Conservation (phyloP, 2,329 filamentous ascomycete species). For the Scedosporium aurantiacum region DNA sequence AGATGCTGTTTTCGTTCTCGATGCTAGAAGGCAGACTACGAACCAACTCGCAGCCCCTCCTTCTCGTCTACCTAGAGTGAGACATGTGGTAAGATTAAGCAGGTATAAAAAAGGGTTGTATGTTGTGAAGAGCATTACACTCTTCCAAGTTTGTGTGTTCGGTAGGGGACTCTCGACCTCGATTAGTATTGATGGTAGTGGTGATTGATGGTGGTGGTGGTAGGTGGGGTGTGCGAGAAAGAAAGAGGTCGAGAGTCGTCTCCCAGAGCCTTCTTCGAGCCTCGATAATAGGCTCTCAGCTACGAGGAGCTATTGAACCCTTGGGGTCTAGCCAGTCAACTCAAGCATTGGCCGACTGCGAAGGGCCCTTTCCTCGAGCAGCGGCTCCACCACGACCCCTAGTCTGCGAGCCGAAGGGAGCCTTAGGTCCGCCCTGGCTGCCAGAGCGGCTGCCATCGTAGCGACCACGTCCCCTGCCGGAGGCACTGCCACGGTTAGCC, state of each 20-base stretch:
- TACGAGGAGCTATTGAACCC: not conserved
- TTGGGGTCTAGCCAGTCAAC: not conserved
- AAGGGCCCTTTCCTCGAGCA: slow-evolving; percentile 52
- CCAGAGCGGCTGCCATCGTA: slow-evolving; percentile 49
- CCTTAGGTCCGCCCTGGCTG: slow-evolving; percentile 50
- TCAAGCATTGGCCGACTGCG: slow-evolving; percentile 42
- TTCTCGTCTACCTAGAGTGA: not conserved
- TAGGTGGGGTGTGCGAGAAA: too few species aligned
- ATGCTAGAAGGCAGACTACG: not conserved
- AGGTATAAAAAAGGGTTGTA: not conserved
- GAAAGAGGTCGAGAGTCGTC: not conserved
- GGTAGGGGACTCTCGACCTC: too few species aligned
- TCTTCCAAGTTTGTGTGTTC: too few species aligned
- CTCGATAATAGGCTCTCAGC: not conserved
- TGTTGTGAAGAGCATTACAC: not conserved
- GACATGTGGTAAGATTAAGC: not conserved
- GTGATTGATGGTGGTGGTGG: too few species aligned
- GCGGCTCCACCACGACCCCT: slow-evolving; percentile 51
- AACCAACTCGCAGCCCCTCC: not conserved
- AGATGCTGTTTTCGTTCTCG: not conserved
- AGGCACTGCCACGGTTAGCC: slow-evolving; percentile 47
- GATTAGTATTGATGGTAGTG: too few species aligned
- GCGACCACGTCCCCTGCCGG: slow-evolving; percentile 56
- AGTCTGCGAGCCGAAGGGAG: slow-evolving; percentile 54
- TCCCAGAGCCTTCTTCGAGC: not conserved